Conservation (phyloP, 176 grass and related monocot genomes). For the Zea luxurians region DNA sequence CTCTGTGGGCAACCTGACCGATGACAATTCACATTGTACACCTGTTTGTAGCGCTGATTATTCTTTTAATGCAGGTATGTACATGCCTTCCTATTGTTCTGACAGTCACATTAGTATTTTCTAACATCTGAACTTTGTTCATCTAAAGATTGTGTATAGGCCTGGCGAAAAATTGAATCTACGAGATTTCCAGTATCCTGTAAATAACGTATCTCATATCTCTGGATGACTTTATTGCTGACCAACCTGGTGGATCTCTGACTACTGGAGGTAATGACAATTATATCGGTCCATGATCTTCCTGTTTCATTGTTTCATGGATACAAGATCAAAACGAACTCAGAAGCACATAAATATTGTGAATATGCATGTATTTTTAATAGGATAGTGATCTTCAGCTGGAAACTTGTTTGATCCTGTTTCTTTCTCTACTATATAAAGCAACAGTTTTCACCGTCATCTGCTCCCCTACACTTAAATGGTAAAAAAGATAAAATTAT, state of each 20-base stretch:
- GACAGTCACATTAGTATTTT: not conserved
- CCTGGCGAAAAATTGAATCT: slow-evolving; percentile 78
- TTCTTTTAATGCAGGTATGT: not conserved
- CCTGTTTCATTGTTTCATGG: slow-evolving; percentile 22
- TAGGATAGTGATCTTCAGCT: not conserved
- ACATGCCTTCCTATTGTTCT: slow-evolving; percentile 13
- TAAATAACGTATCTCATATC: slow-evolving; percentile 73
- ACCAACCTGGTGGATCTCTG: slow-evolving; percentile 30
- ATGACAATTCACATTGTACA: not conserved
- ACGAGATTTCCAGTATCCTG: slow-evolving; percentile 80
- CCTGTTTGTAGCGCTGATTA: not conserved
- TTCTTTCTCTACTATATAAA: not conserved
- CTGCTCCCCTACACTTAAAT: too few species aligned
- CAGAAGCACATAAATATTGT: slow-evolving; percentile 1
- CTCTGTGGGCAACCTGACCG: not conserved
- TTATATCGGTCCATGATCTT: slow-evolving; percentile 32
- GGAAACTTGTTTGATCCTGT: slow-evolving; percentile 8
- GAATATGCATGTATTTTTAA: slow-evolving; percentile 22
- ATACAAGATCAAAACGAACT: not conserved
- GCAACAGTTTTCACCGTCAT: too few species aligned
- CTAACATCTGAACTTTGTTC: slow-evolving; percentile 35
- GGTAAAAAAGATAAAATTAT: too few species aligned
- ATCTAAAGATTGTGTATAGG: slow-evolving; percentile 80
- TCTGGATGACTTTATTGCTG: slow-evolving; percentile 51
- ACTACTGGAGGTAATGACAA: slow-evolving; percentile 41